Base-by-base conservation (phyloP, 2,329 filamentous ascomycete genomes). In the Tolypocladium tundrense region DNA sequence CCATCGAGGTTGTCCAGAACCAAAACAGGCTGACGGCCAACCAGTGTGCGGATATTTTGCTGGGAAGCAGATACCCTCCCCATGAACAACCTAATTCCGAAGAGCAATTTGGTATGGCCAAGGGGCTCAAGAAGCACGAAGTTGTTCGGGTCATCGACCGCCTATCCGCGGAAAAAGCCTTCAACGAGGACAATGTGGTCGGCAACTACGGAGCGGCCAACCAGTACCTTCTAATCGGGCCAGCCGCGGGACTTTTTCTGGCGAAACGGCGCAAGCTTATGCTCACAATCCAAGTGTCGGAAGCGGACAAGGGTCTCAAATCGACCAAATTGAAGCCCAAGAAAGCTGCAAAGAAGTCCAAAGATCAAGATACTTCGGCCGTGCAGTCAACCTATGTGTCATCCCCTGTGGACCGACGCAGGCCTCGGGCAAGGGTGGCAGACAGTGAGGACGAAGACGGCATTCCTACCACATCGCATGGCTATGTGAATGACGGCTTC, bases 41-140 rank as follows among this genome's bases (percentile, higher is more conserved):
- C 19, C 88, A 95, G 68, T 92, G 90, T 68, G 84, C 90, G n/a
- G 91, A 97, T 66, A 81, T 95, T 41, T 83, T 97, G 63, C 81
- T 87, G 61, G 94, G 92, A 8, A 85, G 81, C 59, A 83, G 80
- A 60, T 82, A 78, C 59, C 83, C 82, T 59, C 82, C 82, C 58
- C 76, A 83, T 48, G 79, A 82, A 45, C 75, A 79, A 16, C 67
- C 75, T 2, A 68, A 75, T 4, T 83, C 85, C 42, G 77, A 82
- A 42, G 72, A 81, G 21, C 82, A 86, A 59, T 86, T 85, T 69
- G 91, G 90, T 16, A 79, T 81, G 48, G 91, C 88, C 16, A 84
- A 81, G 61, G 77, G 83, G 19, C 74, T 96, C 64, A 86, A 88
- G 59, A 85, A 88, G 65, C 84, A 86, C 41, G 90, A 95, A 66